Base-by-base conservation (phyloP, 306 rosid genomes). In the Sicyos edulis region DNA sequence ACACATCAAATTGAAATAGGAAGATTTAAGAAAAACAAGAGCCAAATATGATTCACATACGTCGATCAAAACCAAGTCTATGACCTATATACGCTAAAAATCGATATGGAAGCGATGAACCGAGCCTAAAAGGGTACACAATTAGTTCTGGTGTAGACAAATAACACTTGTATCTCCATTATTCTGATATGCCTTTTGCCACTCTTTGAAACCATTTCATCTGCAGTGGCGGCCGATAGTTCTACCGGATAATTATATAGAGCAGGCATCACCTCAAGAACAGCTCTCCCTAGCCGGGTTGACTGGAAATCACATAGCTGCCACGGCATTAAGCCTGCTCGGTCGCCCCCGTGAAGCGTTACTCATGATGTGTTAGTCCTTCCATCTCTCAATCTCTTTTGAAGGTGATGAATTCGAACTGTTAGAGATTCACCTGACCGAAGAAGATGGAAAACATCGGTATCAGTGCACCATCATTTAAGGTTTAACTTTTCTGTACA, bases 271-370 rank as follows among this genome's bases (percentile, higher is more conserved):
- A 10, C 89, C 96, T 74, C 82, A 72, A 12, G 90, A 92, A 77
- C 96, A 92, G 73, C 91, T 92, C 76, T 80, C 86, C 24, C 78
- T 85, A 64, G 93, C 96, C 0, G 98, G 96, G 64, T 56, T 92
- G 83, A 88, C 88, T 0, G 98, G 96, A 65, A 87, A 90, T 78
- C 96, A 86, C 81, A 90, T 92, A 37, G 96, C 98, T 63, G 96
- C 98, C 8, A 84, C 96, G 0, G 86, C 96, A 16, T 76, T 92
- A 76, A 90, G 88, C 83, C 78, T 92, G 78, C 86, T 92, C 0
- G 98, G 98, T 50, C 98, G 89, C 21, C 85, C 83, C 54, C 96
- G 98, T 4, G 98, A 92, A 78, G 98, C 98, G 68, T 89, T 92
- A 26, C 89, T 40, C 19, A 88, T 92, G 58, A 88, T 83, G 88